These are phyloP conservation scores for Lasiosphaeria miniovina DNA, from an alignment of 495 filamentous ascomycete species.

Conservation along the genomic window DNA sequence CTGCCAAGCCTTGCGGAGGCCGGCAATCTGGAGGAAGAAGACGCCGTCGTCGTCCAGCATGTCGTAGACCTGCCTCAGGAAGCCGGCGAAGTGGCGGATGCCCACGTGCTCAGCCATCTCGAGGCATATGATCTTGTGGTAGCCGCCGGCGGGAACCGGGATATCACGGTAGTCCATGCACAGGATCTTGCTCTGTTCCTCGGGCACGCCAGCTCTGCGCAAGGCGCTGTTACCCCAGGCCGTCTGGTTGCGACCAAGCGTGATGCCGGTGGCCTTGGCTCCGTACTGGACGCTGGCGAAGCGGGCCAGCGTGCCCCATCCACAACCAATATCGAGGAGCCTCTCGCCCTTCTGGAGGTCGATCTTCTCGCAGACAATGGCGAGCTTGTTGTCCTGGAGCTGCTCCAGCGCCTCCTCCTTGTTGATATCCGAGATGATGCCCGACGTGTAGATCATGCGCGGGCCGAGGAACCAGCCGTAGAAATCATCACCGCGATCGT, in stretches of 20 bases:
- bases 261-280: conserved; percentile 73
- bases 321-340: conserved; percentile 81
- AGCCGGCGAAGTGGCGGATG: conserved; percentile 65
- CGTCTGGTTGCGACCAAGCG: conserved; percentile 79
- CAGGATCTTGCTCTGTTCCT: conserved; percentile 70
- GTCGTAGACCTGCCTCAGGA: conserved; percentile 71
- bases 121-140: conserved; percentile 82
- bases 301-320: conserved; percentile 81
- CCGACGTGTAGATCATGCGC: conserved; percentile 88
- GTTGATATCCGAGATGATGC: conserved; percentile 72
- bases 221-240: conserved; percentile 78
- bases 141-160: conserved; percentile 62
- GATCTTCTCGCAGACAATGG: conserved; percentile 83
- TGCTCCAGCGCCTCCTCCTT: conserved; percentile 77
- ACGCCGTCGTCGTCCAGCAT: conserved; percentile 86
- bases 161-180: conserved; percentile 88
- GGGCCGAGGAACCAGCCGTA: conserved; percentile 88
- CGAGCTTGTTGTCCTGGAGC: conserved; percentile 87
- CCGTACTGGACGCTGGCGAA: conserved; percentile 78
- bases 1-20: conserved; percentile 78
- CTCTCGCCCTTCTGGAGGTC: conserved; percentile 65
- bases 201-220: conserved; percentile 62
- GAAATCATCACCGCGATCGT: conserved; percentile 85
- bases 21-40: conserved; percentile 82
- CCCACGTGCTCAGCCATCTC: conserved; percentile 93